Evolutionary conservation across 768 basidiomycete genomes (phyloP), one percentile per base, ranked within the genome.

Genomic region (Lepiota subincarnata): DNA sequence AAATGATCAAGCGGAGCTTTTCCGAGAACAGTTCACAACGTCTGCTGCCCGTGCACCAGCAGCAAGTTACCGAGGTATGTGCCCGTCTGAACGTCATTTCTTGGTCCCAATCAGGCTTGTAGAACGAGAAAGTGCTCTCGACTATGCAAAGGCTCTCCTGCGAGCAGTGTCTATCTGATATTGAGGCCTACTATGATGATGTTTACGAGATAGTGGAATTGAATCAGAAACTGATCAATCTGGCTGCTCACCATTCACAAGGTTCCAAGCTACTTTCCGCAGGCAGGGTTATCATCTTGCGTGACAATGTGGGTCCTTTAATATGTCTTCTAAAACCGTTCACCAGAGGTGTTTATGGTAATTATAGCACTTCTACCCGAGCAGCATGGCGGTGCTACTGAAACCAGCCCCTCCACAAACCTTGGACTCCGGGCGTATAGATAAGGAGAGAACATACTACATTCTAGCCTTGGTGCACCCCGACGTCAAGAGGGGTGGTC

Each of bases 1-100:
- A 99, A 70, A 99, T 99, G 97, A 98, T 99, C 66, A 98, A 98
- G 68, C 80, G 97, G 36, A 94, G 92, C 66, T 99, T 99, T 70
- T 98, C 97, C 14, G 97, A 99, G 73, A 98, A 98, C 64, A 86
- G 93, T 1, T 89, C 97, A 0, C 97, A 99, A 64, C 78, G 87
- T 36, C 73, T 98, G 40, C 73, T 98, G 26, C 97, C 97, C 3
- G 93, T 96, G 50, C 92, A 98, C 57, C 93, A 98, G 68, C 85
- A 87, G 66, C 82, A 87, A 64, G 89, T 98, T 19, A 66, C 76
- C 1, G 86, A 96, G 75, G 96, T 92, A 56, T 62, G 79, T 48
- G 50, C 40, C 50, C 26, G 18, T 46, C 35, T 46, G 18, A 36
- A 36, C 59, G 35, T 22, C 16, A 37, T 53, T 52, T 36, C 57